These are phyloP conservation scores for Pseudonitzschia multiseries DNA, from an alignment of 108 stramenopile species.

Conservation along the genomic window DNA sequence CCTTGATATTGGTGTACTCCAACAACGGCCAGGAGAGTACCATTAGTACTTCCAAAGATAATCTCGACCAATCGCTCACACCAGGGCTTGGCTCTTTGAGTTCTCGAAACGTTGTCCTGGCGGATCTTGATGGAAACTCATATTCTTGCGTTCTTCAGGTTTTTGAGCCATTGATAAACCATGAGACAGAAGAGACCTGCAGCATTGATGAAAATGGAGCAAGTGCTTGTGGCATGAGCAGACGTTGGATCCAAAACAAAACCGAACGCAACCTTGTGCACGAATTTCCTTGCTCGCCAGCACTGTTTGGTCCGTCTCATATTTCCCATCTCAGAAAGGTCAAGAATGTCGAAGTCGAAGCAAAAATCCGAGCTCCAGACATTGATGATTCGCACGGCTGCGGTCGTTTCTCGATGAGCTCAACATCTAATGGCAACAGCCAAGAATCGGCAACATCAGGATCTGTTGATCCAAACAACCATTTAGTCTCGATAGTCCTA, in stretches of 20 bases:
- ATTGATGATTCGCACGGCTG: conserved; percentile 52
- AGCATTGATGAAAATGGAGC: not conserved
- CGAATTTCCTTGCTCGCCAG: conserved; percentile 65
- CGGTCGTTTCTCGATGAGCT: conserved; percentile 8
- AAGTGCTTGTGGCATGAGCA: not conserved
- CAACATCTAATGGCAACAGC: not conserved
- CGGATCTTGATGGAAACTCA: conserved; percentile 53
- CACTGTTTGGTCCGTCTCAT: conserved; percentile 66
- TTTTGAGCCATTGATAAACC: conserved; percentile 2
- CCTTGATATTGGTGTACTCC: conserved; percentile 33
- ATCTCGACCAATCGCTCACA: not conserved
- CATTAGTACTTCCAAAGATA: not conserved
- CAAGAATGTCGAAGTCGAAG: conserved; percentile 40
- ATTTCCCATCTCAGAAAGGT: conserved; percentile 33
- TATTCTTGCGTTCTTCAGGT: conserved; percentile 58
- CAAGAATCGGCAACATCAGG: not conserved
- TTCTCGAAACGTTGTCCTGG: conserved; percentile 41
- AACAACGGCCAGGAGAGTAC: not conserved
- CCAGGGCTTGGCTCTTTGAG: not conserved
- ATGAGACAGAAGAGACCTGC: not conserved
- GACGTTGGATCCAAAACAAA: not conserved
- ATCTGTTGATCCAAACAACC: conserved; percentile 2
- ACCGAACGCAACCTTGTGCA: conserved; percentile 24
- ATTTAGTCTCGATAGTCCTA: conserved; percentile 49
- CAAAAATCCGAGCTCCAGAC: conserved; percentile 27